phyloP scores from a whole-genome alignment of 164 flowering plant genomes.

The Annona cherimola region DNA sequence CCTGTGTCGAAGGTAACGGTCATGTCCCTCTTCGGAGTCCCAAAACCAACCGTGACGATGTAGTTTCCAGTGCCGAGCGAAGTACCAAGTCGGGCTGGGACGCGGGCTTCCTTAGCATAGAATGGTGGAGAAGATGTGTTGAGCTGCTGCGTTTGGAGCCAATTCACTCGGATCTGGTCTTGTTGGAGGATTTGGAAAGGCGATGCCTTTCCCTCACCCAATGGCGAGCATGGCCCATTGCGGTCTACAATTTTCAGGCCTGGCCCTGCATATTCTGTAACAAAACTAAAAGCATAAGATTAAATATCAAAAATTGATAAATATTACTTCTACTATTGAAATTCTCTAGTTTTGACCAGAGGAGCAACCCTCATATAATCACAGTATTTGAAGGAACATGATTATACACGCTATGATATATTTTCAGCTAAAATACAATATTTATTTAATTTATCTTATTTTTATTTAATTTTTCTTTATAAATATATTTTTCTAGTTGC shows the following conservation, averaged over 20 bases:
- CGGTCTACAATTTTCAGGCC: not conserved
- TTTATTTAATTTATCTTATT: too few relatives aligned
- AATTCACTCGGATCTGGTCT: constrained; percentile 51
- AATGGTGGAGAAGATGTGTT: not conserved
- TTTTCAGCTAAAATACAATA: too few relatives aligned
- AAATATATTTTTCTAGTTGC: too few relatives aligned
- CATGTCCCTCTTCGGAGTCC: constrained; percentile 37
- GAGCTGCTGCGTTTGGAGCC: constrained; percentile 26
- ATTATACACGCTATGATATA: too few relatives aligned
- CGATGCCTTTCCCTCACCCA: constrained; percentile 6
- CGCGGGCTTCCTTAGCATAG: not conserved
- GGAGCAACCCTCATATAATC: too few relatives aligned
- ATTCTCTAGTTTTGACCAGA: too few relatives aligned
- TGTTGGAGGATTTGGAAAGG: constrained; percentile 30
- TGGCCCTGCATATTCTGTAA: not conserved
- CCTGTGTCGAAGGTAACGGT: constrained; percentile 85
- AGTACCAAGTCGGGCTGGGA: constrained; percentile 45
- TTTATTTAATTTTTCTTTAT: too few relatives aligned
- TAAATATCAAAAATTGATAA: not conserved
- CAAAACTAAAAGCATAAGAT: too few relatives aligned
- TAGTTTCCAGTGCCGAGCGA: constrained; percentile 54
- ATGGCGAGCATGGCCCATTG: constrained; percentile 6
- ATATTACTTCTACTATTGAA: too few relatives aligned
- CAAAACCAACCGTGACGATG: constrained; percentile 53
- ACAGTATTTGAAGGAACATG: too few relatives aligned